These are phyloP conservation scores for Didymella arachidicola DNA, from an alignment of 2,329 filamentous ascomycete species.

Conservation along the genomic window DNA sequence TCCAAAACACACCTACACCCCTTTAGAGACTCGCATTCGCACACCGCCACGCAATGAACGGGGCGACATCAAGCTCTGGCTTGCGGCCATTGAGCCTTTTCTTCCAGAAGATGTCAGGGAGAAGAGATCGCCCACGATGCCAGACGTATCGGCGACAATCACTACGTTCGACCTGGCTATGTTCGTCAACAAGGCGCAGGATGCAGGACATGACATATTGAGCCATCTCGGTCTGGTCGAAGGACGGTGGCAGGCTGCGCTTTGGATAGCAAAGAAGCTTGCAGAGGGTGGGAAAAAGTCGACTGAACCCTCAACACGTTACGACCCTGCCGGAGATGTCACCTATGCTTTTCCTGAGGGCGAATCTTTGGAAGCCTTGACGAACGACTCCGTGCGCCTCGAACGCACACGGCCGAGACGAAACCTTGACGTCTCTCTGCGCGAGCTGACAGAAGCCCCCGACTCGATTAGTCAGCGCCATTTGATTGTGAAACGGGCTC, in stretches of 20 bases:
- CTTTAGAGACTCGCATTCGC: conserved; percentile 26
- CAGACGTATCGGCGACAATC: conserved; percentile 26
- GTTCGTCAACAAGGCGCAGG: conserved; percentile 38
- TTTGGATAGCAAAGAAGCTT: conserved; percentile 57
- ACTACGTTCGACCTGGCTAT: conserved; percentile 40
- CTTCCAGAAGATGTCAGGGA: conserved; percentile 47
- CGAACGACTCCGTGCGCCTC: conserved; percentile 32
- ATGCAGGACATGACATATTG: conserved; percentile 51
- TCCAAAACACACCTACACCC: conserved; percentile 20
- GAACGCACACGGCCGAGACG: conserved; percentile 25
- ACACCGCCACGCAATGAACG: conserved; percentile 29
- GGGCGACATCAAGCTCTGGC: conserved; percentile 44
- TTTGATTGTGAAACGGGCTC: conserved; percentile 42
- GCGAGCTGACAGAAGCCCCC: conserved; percentile 38
- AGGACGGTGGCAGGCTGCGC: conserved; percentile 53
- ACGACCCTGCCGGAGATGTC: conserved; percentile 29
- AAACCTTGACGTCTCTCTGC: conserved; percentile 30
- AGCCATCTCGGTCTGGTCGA: conserved; percentile 50
- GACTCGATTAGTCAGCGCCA: conserved; percentile 34
- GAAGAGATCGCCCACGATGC: conserved; percentile 4
- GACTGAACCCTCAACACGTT: conserved; percentile 15
- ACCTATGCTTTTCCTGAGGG: conserved; percentile 27
- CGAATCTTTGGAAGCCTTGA: conserved; percentile 35
- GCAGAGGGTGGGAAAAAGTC: conserved; percentile 43
- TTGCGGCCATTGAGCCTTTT: conserved; percentile 46